Percentiles rank a stretch among this genome's conserved stretches.
Conservation (phyloP, 352 stramenopile genomes). For the Phytophthora crassamura region DNA sequence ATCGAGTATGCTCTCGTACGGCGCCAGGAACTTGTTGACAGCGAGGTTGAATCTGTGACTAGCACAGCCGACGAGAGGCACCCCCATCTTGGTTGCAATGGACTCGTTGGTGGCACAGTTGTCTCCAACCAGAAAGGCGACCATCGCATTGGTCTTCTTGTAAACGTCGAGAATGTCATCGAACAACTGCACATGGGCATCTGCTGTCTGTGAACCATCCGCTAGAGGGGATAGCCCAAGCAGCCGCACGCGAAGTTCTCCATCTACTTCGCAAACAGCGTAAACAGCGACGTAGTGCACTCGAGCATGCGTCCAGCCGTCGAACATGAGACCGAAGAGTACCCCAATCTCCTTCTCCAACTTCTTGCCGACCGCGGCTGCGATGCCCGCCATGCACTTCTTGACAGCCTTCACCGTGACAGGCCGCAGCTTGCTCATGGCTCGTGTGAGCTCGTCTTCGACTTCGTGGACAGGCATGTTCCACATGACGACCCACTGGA, state of each 20-base stretch:
- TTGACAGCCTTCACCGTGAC: constrained; percentile 14
- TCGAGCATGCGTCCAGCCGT: constrained; percentile 15
- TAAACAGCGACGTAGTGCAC: constrained; percentile 16
- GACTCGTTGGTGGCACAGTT: constrained; percentile 35
- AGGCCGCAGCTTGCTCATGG: constrained; percentile 15
- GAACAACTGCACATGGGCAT: constrained; percentile 20
- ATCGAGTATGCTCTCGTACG: constrained; percentile 8
- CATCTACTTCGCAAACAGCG: constrained; percentile 15
- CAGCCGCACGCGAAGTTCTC: constrained; percentile 3
- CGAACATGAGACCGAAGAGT: constrained; percentile 26
- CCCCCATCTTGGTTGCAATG: constrained; percentile 26
- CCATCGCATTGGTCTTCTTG: constrained; percentile 18
- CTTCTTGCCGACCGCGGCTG: constrained; percentile 1
- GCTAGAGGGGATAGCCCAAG: constrained; percentile 5
- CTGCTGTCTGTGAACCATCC: constrained; percentile 14
- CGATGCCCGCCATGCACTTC: constrained; percentile 23
- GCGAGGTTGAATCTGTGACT: constrained; percentile 39
- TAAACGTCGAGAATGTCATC: constrained; percentile 13
- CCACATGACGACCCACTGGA: constrained; percentile 12
- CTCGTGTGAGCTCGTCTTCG: too few relatives aligned
- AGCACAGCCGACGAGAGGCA: too few relatives aligned
- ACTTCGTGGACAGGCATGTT: constrained; percentile 20
- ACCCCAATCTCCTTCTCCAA: constrained; percentile 6
- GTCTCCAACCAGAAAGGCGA: constrained; percentile 29
- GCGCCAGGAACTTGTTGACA: constrained; percentile 10